These are phyloP conservation scores for Agarophyton chilense DNA, from an alignment of 23 red algal species.

Conservation along the genomic window DNA sequence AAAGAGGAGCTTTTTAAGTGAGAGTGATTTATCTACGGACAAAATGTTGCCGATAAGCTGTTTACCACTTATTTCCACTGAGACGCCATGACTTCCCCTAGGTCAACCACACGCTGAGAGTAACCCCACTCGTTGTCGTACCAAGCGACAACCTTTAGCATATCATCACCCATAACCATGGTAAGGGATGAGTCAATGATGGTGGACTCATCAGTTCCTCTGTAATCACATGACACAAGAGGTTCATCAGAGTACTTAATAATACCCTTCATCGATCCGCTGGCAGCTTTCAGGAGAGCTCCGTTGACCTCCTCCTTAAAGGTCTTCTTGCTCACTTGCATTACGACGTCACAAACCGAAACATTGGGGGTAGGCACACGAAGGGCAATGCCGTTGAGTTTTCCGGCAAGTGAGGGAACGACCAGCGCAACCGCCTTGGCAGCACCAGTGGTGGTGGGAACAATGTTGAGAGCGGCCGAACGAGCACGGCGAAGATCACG, in stretches of 20 bases:
- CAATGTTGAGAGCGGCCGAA: slow-evolving; percentile 91
- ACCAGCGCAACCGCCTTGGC: slow-evolving; percentile 95
- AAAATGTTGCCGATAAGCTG: slow-evolving; percentile 1
- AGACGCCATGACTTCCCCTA: slow-evolving; percentile 82
- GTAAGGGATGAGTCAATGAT: slow-evolving; percentile 95
- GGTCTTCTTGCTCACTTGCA: slow-evolving; percentile 89
- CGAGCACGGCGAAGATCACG: slow-evolving; percentile 96
- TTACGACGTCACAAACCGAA: slow-evolving; percentile 92
- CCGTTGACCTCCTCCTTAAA: slow-evolving; percentile 99
- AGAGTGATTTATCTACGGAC: not conserved
- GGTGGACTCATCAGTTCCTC: slow-evolving; percentile 79
- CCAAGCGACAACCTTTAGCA: slow-evolving; percentile 99
- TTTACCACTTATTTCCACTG: slow-evolving; percentile 78
- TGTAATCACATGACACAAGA: slow-evolving; percentile 92
- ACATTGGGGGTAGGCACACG: slow-evolving; percentile 97
- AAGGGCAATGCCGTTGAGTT: slow-evolving; percentile 95
- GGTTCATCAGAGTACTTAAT: slow-evolving; percentile 95
- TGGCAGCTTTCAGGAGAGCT: slow-evolving; percentile 85
- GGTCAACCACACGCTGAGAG: slow-evolving; percentile 87
- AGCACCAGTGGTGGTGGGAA: slow-evolving; percentile 97
- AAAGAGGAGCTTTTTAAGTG: not conserved
- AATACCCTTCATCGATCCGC: slow-evolving; percentile 94
- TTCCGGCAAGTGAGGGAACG: slow-evolving; percentile 86
- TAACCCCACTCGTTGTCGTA: slow-evolving; percentile 99
- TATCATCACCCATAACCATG: slow-evolving; percentile 96